These are phyloP conservation scores for Lecanicillium sp. DNA, from an alignment of 2,329 filamentous ascomycete species.

Conservation along the genomic window DNA sequence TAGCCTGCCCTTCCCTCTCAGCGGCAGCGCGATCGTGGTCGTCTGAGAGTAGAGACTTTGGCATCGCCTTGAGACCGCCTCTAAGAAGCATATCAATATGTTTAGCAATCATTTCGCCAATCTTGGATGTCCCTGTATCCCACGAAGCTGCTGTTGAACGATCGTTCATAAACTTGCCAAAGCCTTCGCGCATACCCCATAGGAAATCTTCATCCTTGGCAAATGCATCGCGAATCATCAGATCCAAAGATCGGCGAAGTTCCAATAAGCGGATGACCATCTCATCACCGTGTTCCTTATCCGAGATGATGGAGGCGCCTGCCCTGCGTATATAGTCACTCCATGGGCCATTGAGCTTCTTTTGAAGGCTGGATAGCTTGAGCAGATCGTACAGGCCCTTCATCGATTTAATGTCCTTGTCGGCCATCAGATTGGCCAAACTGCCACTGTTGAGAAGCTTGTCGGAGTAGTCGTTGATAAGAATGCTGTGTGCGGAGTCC, in stretches of 20 bases:
- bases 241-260: constrained; percentile 71
- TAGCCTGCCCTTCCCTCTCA: constrained; percentile 56
- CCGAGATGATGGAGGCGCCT: constrained; percentile 71
- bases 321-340: constrained; percentile 68
- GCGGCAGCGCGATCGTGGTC: constrained; percentile 47
- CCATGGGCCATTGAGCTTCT: constrained; percentile 65
- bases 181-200: constrained; percentile 74
- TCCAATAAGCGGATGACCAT: constrained; percentile 82
- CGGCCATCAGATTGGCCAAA: constrained; percentile 65
- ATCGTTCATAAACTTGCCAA: constrained; percentile 89
- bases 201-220: constrained; percentile 67
- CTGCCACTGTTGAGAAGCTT: constrained; percentile 59
- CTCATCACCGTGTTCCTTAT: constrained; percentile 67
- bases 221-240: constrained; percentile 71
- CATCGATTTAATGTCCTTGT: constrained; percentile 61
- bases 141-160: constrained; percentile 64
- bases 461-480: constrained; percentile 61
- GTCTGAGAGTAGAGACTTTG: constrained; percentile 58
- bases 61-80: constrained; percentile 78
- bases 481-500: constrained; percentile 60
- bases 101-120: constrained; percentile 98
- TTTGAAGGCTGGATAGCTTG: constrained; percentile 61
- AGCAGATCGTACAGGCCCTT: constrained; percentile 73
- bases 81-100: constrained; percentile 86
- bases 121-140: constrained; percentile 81